Evolutionary conservation across 2,329 filamentous ascomycete genomes (phyloP), one percentile per base, ranked within the genome.

Genomic region (Trichoderma sp.): DNA sequence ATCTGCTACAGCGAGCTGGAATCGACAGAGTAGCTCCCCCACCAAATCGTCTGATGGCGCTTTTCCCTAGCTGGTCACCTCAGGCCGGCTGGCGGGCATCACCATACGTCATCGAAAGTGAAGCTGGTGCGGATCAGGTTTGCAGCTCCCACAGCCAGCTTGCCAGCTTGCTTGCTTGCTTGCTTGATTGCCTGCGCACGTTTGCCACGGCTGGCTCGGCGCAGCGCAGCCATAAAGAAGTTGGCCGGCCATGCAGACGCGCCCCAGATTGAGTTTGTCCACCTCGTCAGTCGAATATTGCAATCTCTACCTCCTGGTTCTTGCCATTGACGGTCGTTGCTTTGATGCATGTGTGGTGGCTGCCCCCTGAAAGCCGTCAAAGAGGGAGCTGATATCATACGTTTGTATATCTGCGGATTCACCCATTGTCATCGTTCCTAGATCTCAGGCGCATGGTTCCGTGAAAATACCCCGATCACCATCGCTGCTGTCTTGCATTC

Each of bases 41-140:
- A 63, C 60, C 60, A 63, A 24, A 26, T 47, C 21, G 50, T 15
- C 41, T 54, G 48, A 62, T 52, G 48, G 48, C 24, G 58, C 59
- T 47, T 39, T 39, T 17, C 50, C 19, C 28, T 55, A 65, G 55
- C 57, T 43, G 48, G 48, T 21, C 34, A 28, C n/a, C 41, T 48
- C 17, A 24, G 9, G 14, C 21, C 26, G 7, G 9, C 30, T 61
- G 44, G 52, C 30, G 48, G 43, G 48, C 56, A 60, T 60, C 63
- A 65, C 48, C 21, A 21, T 48, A 65, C 63, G 63, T 65, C 63
- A 65, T 65, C 56, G 56, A 65, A 47, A 47, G 14, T 5, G 24
- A 24, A n/a, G 21, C 15, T 43, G 34, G 34, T 48, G 61, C 61
- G 44, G 51, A 64, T 65, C 63, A 54, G 48, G 56, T 47, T 65